Conservation (phyloP, 106 monocot species). For the Dendrobium officinale region DNA sequence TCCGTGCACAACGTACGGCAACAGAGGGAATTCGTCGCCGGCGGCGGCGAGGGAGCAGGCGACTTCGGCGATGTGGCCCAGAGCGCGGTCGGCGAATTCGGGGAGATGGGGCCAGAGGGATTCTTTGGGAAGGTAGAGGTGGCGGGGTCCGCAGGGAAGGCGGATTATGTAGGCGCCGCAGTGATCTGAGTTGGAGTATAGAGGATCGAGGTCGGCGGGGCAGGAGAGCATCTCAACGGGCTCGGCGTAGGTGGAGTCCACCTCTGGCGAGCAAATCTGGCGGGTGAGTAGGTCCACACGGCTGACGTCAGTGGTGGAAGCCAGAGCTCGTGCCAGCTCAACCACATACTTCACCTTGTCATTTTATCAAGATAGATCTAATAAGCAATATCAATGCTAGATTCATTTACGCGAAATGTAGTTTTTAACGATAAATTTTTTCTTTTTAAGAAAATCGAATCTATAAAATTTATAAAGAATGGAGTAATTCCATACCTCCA, state of each 20-base stretch:
- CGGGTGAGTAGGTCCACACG: slow-evolving; percentile 79
- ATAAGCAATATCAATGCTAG: slow-evolving; percentile 11
- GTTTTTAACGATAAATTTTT: too few relatives aligned
- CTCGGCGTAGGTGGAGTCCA: slow-evolving; percentile 90
- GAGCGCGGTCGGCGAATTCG: slow-evolving; percentile 70
- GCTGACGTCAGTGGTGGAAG: slow-evolving; percentile 74
- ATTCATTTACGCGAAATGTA: too few relatives aligned
- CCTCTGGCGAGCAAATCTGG: slow-evolving; percentile 70
- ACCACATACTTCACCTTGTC: slow-evolving; percentile 76
- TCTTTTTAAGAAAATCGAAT: too few relatives aligned
- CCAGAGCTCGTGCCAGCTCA: slow-evolving; percentile 74
- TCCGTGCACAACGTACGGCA: slow-evolving; percentile 76
- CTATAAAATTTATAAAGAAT: too few relatives aligned
- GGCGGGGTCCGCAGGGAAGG: slow-evolving; percentile 51
- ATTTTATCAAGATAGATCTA: too few relatives aligned
- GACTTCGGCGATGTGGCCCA: slow-evolving; percentile 61
- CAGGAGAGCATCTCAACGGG: slow-evolving; percentile 59
- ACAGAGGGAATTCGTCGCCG: slow-evolving; percentile 19
- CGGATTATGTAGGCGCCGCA: slow-evolving; percentile 75
- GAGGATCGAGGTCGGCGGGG: too few relatives aligned
- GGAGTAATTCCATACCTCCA: too few relatives aligned
- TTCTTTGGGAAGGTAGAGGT: slow-evolving; percentile 63
- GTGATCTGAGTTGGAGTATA: not conserved
- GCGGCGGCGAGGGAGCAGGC: slow-evolving; percentile 28
- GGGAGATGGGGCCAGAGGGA: slow-evolving; percentile 74